Evolutionary conservation across 176 grass and related monocot genomes (phyloP).

Genomic region (Eleusine coracana): DNA sequence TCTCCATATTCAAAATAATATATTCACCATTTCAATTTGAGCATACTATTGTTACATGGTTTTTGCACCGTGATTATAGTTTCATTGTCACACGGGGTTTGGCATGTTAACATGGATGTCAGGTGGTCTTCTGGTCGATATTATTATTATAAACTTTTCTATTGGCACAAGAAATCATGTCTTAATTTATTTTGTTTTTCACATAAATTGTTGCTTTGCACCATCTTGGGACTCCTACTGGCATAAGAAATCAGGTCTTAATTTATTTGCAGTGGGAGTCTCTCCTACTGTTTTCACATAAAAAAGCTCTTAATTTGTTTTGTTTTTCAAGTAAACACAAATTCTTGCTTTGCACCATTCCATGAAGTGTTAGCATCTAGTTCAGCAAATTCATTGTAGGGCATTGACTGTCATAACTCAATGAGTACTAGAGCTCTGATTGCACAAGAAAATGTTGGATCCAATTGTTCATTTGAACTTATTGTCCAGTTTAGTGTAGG

Average conservation of each 20-base stretch:
- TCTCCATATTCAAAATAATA: not conserved
- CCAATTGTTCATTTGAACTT: conserved; percentile 8
- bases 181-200: not conserved
- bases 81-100: conserved; percentile 27
- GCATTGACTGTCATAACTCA: not conserved
- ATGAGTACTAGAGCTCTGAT: not conserved
- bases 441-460: not conserved
- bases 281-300: too few species aligned
- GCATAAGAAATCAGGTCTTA: not conserved
- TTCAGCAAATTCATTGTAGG: not conserved
- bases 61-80: not conserved
- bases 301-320: not conserved
- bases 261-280: too few species aligned
- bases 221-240: conserved; percentile 1
- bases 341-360: not conserved
- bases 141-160: not conserved
- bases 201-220: not conserved
- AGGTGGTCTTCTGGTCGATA: not conserved
- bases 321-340: not conserved
- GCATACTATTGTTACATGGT: not conserved
- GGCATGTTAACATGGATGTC: not conserved
- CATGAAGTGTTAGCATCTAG: not conserved
- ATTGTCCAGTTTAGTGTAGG: not conserved
- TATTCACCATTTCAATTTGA: conserved; percentile 15
- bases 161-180: too few species aligned